Evolutionary conservation across 2,329 filamentous ascomycete species (phyloP).

Genomic region (Coleophoma cylindrospora): DNA sequence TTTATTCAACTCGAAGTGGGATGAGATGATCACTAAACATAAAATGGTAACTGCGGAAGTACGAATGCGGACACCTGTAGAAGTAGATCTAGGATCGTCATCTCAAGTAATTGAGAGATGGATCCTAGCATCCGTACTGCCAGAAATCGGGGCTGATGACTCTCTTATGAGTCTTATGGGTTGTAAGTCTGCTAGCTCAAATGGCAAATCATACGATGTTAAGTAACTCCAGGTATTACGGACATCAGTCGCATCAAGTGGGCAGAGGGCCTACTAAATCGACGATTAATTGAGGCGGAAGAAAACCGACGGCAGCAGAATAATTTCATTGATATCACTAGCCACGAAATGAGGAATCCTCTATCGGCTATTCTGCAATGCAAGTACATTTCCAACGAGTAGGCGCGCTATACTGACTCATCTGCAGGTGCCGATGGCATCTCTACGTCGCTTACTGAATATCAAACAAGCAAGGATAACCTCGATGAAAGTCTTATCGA

Average conservation of each 20-base stretch:
- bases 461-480: conserved; percentile 16
- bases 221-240: conserved; percentile 57
- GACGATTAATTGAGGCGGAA: conserved; percentile 72
- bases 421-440: conserved; percentile 76
- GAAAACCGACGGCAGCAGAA: conserved; percentile 69
- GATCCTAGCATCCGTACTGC: conserved; percentile 62
- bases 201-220: too few species aligned
- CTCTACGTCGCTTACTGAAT: conserved; percentile 32
- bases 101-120: conserved; percentile 66
- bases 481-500: conserved; percentile 37
- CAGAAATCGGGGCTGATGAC: conserved; percentile 58
- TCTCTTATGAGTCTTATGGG: conserved; percentile 68
- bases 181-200: conserved; percentile 43
- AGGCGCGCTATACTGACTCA: conserved; percentile 64
- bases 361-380: conserved; percentile 39
- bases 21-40: conserved; percentile 51
- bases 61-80: conserved; percentile 62
- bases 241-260: conserved; percentile 82
- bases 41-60: conserved; percentile 64
- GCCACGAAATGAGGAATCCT: conserved; percentile 71
- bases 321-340: conserved; percentile 70
- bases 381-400: conserved; percentile 30
- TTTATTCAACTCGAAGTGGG: conserved; percentile 54
- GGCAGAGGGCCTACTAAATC: conserved; percentile 72
- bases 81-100: conserved; percentile 51